Evolutionary conservation across 257 asterid genomes (phyloP).

Genomic region (Solanum piurae): DNA sequence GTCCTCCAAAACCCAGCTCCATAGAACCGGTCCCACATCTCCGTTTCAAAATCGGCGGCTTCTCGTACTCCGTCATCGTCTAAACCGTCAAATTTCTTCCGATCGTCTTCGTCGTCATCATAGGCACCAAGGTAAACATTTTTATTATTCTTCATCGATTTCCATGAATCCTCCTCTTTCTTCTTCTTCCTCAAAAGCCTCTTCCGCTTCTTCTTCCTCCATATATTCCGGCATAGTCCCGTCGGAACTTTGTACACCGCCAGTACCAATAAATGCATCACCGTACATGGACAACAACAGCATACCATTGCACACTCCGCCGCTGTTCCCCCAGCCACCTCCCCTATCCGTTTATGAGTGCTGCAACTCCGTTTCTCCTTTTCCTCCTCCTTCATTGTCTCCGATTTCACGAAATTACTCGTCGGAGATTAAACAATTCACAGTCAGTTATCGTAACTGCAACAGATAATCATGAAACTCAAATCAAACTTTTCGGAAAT

Average conservation of each 20-base stretch:
- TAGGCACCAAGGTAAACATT: background rate
- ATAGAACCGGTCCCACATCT: slow-evolving; percentile 63
- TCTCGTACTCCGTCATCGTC: slow-evolving; percentile 13
- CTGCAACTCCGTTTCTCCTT: slow-evolving; percentile 2
- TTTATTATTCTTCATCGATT: background rate
- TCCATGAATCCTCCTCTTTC: background rate
- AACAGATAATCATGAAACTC: background rate
- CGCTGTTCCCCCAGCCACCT: slow-evolving; percentile 69
- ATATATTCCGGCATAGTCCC: slow-evolving; percentile 57
- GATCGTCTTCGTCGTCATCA: background rate
- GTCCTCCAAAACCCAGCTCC: slow-evolving; percentile 86
- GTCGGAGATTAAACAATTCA: background rate
- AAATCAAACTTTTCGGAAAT: background rate
- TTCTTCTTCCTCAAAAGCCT: slow-evolving; percentile 25
- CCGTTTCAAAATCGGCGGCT: slow-evolving; percentile 32
- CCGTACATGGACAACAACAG: slow-evolving; percentile 72
- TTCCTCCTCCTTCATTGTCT: background rate
- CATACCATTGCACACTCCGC: slow-evolving; percentile 86
- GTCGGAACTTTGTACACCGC: slow-evolving; percentile 67
- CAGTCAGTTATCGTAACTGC: background rate
- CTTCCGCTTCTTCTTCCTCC: slow-evolving; percentile 23
- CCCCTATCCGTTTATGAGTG: slow-evolving; percentile 32
- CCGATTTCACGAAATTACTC: background rate
- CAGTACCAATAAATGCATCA: slow-evolving; percentile 41
- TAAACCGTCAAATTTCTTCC: slow-evolving; percentile 4